Percentiles rank a stretch among this genome's conserved stretches.
These are phyloP conservation scores for Apiotrichum gamsii DNA, from an alignment of 1,284 basidiomycete genomes.

Conservation along the genomic window DNA sequence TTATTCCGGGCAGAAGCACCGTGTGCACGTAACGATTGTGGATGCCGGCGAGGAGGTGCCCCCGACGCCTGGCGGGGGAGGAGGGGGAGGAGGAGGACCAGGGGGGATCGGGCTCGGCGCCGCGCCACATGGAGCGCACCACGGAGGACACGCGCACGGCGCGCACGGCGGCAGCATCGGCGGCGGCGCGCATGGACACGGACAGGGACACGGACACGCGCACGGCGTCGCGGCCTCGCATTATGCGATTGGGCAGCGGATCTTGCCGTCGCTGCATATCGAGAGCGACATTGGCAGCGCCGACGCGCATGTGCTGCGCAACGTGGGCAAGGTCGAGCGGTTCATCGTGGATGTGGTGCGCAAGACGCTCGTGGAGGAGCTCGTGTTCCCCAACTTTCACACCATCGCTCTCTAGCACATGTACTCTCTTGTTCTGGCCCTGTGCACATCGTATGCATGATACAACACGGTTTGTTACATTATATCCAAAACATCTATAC, in stretches of 20 bases:
- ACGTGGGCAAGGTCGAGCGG: conserved; percentile 91
- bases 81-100: background rate
- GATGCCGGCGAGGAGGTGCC: conserved; percentile 54
- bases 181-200: no score
- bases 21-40: conserved; percentile 80
- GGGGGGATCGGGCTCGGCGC: background rate
- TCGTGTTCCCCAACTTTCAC: conserved; percentile 90
- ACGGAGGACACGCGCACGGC: no score
- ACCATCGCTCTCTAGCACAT: conserved; percentile 53
- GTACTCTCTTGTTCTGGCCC: background rate
- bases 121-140: no score
- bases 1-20: conserved; percentile 69
- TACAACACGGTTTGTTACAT: conserved; percentile 18
- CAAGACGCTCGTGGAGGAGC: conserved; percentile 87
- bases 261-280: conserved; percentile 87
- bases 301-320: conserved; percentile 92
- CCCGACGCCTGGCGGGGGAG: background rate
- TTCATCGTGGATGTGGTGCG: conserved; percentile 93
- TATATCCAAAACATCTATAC: conserved; percentile 7
- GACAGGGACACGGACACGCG: no score
- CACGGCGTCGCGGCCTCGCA: conserved; percentile 21
- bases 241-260: conserved; percentile 63
- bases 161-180: no score
- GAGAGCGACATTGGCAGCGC: conserved; percentile 95
- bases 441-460: conserved; percentile 13